Percentiles rank a stretch among this genome's conserved stretches.
These are phyloP conservation scores for Magnaporthiopsis poae DNA, from an alignment of 2,329 filamentous ascomycete species.

Conservation along the genomic window DNA sequence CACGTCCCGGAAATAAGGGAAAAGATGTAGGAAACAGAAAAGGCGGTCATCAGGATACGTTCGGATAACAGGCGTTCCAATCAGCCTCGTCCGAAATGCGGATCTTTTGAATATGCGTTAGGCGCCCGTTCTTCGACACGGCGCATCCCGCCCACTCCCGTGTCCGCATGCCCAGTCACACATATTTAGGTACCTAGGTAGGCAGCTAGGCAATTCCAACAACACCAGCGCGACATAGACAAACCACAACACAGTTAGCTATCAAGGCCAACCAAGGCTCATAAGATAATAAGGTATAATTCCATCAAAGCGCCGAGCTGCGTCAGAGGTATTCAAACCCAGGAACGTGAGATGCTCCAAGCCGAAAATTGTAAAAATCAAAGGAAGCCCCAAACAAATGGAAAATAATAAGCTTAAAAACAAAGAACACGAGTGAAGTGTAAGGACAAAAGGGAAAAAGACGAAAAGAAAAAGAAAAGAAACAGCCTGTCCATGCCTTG, in stretches of 20 bases:
- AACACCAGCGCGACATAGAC: neutral
- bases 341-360: conserved; percentile 8
- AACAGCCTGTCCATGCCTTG: conserved; percentile 8
- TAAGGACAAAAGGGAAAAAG: conserved; percentile 10
- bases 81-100: neutral
- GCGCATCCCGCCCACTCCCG: neutral
- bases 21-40: too few species aligned
- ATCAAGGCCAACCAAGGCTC: neutral
- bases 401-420: conserved; percentile 5
- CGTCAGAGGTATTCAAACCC: neutral
- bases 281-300: neutral
- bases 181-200: neutral
- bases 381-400: conserved; percentile 9
- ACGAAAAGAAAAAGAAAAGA: conserved; percentile 8
- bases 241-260: neutral
- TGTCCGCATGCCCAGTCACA: neutral
- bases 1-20: too few species aligned
- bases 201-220: conserved; percentile 8
- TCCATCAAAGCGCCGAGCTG: neutral
- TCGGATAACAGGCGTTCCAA: too few species aligned
- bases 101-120: too few species aligned
- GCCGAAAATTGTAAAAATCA: conserved; percentile 22
- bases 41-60: too few species aligned
- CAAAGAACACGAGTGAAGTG: conserved; percentile 9
- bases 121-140: neutral